Base-by-base conservation (phyloP, 345 rosid species). In the Sonneratia alba region DNA sequence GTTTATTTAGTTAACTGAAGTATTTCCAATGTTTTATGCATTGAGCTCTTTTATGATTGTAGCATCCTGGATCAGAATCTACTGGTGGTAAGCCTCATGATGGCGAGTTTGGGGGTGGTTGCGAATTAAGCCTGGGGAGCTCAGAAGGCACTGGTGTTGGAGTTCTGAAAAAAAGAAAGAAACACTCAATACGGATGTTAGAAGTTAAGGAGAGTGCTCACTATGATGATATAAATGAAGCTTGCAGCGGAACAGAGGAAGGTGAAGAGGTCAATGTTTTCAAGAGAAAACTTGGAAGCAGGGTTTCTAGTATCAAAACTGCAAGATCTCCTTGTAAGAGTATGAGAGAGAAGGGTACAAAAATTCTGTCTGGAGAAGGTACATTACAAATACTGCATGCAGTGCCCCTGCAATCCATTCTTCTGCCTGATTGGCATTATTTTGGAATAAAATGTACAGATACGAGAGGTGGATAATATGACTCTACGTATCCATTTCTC, bases 211-310 rank as follows among this genome's bases (percentile, higher is more conserved):
- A 76, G 73, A 86, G 18, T 27, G 38, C 66, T 24, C 66, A 34
- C 38, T 62, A 85, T 67, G 97, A 89, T 83, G 95, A 86, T 68
- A 82, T 82, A 45, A 87, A 84, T 63, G 98, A 85, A 84, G 94
- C 94, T 43, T 86, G 92, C 78, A 96, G 97, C 62, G 96, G 92
- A 71, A 89, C 93, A 55, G 91, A 87, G 78, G 88, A 86, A 88
- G 94, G 92, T 73, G 74, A 82, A 68, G 78, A 73, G 73, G 78
- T 63, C 36, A 74, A 73, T 76, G 74, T 80, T 71, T 73, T 57
- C 21, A 83, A 78, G 79, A 81, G 81, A 62, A 86, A 88, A 59
- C 76, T 32, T 24, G 64, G 55, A 66, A 69, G 19, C 22, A 70
- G 69, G 57, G 72, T 79, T 76, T 79, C 86, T 51, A 83, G 78